Evolutionary conservation across 768 basidiomycete genomes (phyloP).

Genomic region (Termitomyces sp.): DNA sequence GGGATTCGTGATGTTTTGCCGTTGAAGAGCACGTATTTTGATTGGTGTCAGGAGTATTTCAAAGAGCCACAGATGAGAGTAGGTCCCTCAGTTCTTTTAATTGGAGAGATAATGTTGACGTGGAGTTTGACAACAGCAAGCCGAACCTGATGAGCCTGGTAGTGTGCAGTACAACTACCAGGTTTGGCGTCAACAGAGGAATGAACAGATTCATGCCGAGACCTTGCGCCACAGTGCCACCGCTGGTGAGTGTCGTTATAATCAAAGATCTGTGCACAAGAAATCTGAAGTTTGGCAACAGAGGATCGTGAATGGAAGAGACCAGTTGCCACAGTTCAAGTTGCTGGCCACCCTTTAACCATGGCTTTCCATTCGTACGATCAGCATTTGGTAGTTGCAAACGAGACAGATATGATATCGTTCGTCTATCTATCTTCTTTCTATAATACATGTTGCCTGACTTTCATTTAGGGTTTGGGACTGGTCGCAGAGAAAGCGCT

Average conservation of each 20-base stretch:
- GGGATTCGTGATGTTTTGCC: constrained; percentile 85
- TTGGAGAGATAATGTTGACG: constrained; percentile 9
- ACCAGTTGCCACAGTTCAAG: constrained; percentile 59
- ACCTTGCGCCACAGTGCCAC: constrained; percentile 64
- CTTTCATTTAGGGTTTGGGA: constrained; percentile 74
- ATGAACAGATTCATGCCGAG: constrained; percentile 71
- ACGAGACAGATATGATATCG: constrained; percentile 85
- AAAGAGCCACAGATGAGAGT: constrained; percentile 99
- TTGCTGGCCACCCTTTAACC: constrained; percentile 56
- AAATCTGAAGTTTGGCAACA: constrained; percentile 18
- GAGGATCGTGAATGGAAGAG: constrained; percentile 69
- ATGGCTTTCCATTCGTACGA: constrained; percentile 93
- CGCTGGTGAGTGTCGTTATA: constrained; percentile 65
- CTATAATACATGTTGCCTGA: neutral
- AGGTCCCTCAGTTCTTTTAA: constrained; percentile 17
- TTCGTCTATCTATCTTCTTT: constrained; percentile 24
- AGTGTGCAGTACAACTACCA: constrained; percentile 93
- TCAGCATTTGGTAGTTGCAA: constrained; percentile 78
- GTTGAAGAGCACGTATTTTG: constrained; percentile 87
- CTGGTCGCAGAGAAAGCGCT: constrained; percentile 75
- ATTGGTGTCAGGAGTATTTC: constrained; percentile 97
- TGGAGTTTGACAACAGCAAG: constrained; percentile 49
- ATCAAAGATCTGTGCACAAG: neutral
- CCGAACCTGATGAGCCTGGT: constrained; percentile 94
- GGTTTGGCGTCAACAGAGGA: constrained; percentile 88